These are phyloP conservation scores for Grifola frondosa DNA, from an alignment of 1,284 basidiomycete species.

Conservation along the genomic window DNA sequence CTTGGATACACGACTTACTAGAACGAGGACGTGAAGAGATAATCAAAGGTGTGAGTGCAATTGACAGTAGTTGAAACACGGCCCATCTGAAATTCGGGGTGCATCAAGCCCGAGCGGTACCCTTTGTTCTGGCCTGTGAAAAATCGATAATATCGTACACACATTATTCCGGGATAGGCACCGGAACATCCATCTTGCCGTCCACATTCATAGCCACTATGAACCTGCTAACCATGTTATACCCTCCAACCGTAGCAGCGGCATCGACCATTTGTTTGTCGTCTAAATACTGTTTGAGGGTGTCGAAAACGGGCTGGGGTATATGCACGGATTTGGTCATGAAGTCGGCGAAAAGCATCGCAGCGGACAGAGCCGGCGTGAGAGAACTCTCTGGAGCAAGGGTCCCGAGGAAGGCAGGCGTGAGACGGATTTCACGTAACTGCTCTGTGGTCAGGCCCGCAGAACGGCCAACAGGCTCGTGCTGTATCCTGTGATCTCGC, in stretches of 20 bases:
- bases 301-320: conserved; percentile 37
- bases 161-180: conserved; percentile 36
- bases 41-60: too few relatives aligned
- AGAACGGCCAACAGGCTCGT: conserved; percentile 40
- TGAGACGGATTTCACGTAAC: conserved; percentile 36
- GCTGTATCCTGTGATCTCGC: conserved; percentile 39
- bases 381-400: conserved; percentile 9
- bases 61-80: too few relatives aligned
- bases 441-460: conserved; percentile 40
- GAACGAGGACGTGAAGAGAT: too few relatives aligned
- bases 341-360: conserved; percentile 40
- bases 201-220: conserved; percentile 42
- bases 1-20: too few relatives aligned
- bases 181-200: conserved; percentile 37
- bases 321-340: conserved; percentile 38
- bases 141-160: too few relatives aligned
- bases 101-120: too few relatives aligned
- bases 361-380: conserved; percentile 31
- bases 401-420: conserved; percentile 28
- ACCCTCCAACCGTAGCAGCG: conserved; percentile 39
- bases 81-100: too few relatives aligned
- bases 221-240: conserved; percentile 43
- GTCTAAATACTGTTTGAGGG: conserved; percentile 34
- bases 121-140: too few relatives aligned
- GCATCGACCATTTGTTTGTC: conserved; percentile 43